Conservation (phyloP, 2,329 filamentous ascomycete genomes). For the Colletotrichum paranaense region DNA sequence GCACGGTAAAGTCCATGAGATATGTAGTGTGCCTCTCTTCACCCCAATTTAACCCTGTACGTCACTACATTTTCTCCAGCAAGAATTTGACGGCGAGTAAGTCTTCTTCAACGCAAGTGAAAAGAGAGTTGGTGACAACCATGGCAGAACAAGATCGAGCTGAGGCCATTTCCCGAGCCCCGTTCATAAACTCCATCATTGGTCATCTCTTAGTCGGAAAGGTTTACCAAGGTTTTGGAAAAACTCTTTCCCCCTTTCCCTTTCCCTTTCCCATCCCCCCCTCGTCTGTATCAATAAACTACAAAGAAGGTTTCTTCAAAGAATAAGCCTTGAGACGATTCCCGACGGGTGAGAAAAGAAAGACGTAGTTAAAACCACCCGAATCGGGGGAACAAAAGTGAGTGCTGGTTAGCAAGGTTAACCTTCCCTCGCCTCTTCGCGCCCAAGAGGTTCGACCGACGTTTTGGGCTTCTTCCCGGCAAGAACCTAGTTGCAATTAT, state of each 20-base stretch:
- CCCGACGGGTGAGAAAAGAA: background rate
- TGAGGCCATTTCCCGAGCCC: background rate
- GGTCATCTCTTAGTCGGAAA: background rate
- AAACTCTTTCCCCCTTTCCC: background rate
- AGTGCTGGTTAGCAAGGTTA: background rate
- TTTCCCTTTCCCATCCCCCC: too few relatives aligned
- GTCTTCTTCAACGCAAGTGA: background rate
- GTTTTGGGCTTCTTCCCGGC: background rate
- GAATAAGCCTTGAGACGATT: background rate
- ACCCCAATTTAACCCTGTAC: background rate
- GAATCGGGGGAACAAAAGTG: background rate
- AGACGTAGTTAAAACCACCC: background rate
- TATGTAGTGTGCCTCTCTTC: conserved; percentile 10
- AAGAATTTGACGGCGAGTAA: background rate
- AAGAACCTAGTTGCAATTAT: background rate
- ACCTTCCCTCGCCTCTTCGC: conserved; percentile 5
- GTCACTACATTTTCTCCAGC: background rate
- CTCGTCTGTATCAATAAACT: background rate
- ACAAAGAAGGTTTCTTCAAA: background rate
- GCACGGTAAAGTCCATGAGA: background rate
- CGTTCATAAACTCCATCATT: background rate
- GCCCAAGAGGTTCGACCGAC: conserved; percentile 4
- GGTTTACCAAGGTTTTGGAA: background rate
- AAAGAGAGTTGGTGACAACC: background rate
- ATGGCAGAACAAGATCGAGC: background rate